Evolutionary conservation across 2,329 filamentous ascomycete genomes (phyloP), one percentile per base, ranked within the genome.

Genomic region (Xylariaceae sp.): DNA sequence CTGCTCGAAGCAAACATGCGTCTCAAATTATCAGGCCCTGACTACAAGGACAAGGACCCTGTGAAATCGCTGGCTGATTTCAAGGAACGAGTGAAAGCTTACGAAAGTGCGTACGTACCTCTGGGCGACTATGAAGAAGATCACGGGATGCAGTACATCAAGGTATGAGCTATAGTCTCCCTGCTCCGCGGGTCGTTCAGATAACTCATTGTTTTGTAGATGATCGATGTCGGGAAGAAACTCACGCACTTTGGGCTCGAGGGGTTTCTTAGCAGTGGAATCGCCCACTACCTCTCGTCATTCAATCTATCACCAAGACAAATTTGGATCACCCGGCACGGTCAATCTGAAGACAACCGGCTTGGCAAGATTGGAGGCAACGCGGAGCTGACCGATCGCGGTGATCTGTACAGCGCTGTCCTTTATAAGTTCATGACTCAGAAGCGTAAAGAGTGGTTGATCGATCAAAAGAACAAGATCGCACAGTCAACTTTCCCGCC

Each of bases 271-370:
- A 91, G 91, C 51, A 89, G 89, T 38, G 90, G 94, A 57, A 94
- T 96, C 50, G 91, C 94, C 51, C 96, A 92, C 59, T 99, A 97
- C 65, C 80, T 99, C 10, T 88, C 94, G 42, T 97, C 96, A 62
- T 99, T 99, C 78, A 97, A 99, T 63, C 81, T 99, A 14, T 90
- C 93, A 0, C 92, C 94, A 1, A 82, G 94, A 49, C 93, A 97
- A 70, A 97, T 99, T 55, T 99, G 94, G 94, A 95, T 99, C 66
- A 97, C 94, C 1, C 80, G 94, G 46, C 94, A 97, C 66, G 94
- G 94, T 40, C 89, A 97, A 71, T 97, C 91, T 51, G 69, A 83
- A 55, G 94, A 99, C 69, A 97, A 99, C 66, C 79, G 89, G 52
- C 78, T 84, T 2, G 91, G 92, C 55, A 95, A 90, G 69, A 90